phyloP scores from a whole-genome alignment of 1,284 basidiomycete species.

The Ganoderma multipileum region DNA sequence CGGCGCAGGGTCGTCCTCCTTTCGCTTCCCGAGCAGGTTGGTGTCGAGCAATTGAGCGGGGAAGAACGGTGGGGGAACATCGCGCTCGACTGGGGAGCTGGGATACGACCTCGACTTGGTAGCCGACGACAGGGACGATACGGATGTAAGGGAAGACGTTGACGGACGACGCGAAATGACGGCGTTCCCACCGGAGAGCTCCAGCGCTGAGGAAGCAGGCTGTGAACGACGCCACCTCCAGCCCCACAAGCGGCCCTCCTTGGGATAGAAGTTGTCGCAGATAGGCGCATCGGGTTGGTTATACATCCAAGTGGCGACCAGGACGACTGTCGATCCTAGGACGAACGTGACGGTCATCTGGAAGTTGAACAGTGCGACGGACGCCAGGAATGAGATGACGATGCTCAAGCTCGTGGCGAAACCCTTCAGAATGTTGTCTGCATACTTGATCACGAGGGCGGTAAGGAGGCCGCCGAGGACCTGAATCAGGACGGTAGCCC shows the following conservation, averaged over 20 bases:
- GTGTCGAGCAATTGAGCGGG: conserved; percentile 37
- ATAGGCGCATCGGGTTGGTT: conserved; percentile 59
- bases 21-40: conserved; percentile 34
- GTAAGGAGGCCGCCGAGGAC: conserved; percentile 94
- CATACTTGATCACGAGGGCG: conserved; percentile 88
- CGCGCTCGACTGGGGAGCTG: conserved; percentile 39
- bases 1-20: conserved; percentile 33
- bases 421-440: conserved; percentile 92
- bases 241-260: conserved; percentile 35
- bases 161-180: conserved; percentile 40
- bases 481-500: conserved; percentile 90
- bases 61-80: conserved; percentile 33
- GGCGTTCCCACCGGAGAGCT: conserved; percentile 32
- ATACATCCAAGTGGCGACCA: conserved; percentile 90
- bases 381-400: conserved; percentile 92
- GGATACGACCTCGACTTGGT: conserved; percentile 37
- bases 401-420: conserved; percentile 96
- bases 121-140: conserved; percentile 30
- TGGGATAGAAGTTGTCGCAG: conserved; percentile 24
- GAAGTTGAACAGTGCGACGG: conserved; percentile 90
- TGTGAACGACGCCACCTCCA: conserved; percentile 38
- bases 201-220: conserved; percentile 37
- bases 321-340: conserved; percentile 84
- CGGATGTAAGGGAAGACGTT: conserved; percentile 39
- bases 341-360: conserved; percentile 87